Conservation (phyloP, 345 rosid species). For the Pugionium dolabratum region DNA sequence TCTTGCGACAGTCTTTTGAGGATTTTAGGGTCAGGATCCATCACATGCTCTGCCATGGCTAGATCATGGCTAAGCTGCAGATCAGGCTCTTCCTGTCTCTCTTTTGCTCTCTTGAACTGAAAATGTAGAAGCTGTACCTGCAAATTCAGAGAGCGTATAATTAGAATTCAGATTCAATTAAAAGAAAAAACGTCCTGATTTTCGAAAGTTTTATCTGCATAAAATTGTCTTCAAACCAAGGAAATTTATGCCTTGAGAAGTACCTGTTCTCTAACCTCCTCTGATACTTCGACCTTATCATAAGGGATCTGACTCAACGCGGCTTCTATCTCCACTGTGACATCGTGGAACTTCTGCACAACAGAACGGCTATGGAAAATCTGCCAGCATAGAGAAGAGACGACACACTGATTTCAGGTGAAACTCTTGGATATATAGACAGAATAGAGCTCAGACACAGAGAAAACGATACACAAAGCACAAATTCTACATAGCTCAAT, state of each 20-base stretch:
- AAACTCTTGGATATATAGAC: not conserved
- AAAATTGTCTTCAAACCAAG: not conserved
- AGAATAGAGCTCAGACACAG: not conserved
- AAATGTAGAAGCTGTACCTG: constrained; percentile 87
- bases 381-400: constrained; percentile 39
- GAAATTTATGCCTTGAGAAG: not conserved
- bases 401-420: not conserved
- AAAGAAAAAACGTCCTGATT: not conserved
- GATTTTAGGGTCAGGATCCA: constrained; percentile 57
- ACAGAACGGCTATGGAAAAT: constrained; percentile 54
- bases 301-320: constrained; percentile 70
- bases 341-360: constrained; percentile 50
- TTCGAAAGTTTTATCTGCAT: constrained; percentile 5
- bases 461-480: constrained; percentile 3
- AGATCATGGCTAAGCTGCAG: constrained; percentile 71
- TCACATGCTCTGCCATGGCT: constrained; percentile 53
- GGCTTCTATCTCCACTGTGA: constrained; percentile 67
- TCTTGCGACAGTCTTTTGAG: constrained; percentile 76
- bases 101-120: constrained; percentile 85
- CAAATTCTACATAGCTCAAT: constrained; percentile 19
- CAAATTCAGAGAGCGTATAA: constrained; percentile 13
- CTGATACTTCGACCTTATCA: constrained; percentile 58
- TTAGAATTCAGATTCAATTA: constrained; percentile 4
- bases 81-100: constrained; percentile 59
- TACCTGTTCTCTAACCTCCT: constrained; percentile 95